Evolutionary conservation across 306 rosid genomes (phyloP).

Genomic region (Castanea crenata): DNA sequence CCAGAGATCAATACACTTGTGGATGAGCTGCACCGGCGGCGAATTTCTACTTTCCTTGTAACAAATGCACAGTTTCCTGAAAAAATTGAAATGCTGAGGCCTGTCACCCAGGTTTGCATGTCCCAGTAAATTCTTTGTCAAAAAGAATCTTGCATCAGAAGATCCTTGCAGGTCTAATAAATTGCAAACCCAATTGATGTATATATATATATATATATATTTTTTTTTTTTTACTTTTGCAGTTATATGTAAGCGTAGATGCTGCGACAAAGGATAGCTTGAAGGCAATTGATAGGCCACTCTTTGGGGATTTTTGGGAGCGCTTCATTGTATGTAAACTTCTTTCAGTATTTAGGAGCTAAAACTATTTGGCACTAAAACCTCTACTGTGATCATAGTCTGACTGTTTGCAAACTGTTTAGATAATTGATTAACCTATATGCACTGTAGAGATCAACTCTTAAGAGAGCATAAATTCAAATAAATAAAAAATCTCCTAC

Average conservation of each 20-base stretch:
- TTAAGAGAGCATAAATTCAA: not conserved
- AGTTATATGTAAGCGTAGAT: constrained; percentile 97
- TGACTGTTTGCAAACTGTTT: not conserved
- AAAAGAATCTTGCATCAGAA: not conserved
- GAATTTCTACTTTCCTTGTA: constrained; percentile 89
- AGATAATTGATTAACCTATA: not conserved
- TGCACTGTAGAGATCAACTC: not conserved
- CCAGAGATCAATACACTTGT: constrained; percentile 90
- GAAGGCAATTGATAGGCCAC: constrained; percentile 98
- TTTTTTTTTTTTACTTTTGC: constrained; percentile 32
- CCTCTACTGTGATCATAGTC: not conserved
- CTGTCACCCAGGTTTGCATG: constrained; percentile 76
- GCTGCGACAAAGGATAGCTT: constrained; percentile 92
- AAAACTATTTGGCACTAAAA: not conserved
- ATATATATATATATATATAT: not conserved
- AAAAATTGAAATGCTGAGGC: constrained; percentile 65
- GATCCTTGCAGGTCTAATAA: constrained; percentile 7
- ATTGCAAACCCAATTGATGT: constrained; percentile 4
- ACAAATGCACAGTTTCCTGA: constrained; percentile 99
- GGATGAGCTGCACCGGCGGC: constrained; percentile 80
- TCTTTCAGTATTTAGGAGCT: not conserved
- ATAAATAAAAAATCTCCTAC: not conserved
- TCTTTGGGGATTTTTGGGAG: constrained; percentile 99
- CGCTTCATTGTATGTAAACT: constrained; percentile 70
- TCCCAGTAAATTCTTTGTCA: not conserved